phyloP scores from a whole-genome alignment of 1,284 basidiomycete genomes.

The Ganoderma lingzhi region DNA sequence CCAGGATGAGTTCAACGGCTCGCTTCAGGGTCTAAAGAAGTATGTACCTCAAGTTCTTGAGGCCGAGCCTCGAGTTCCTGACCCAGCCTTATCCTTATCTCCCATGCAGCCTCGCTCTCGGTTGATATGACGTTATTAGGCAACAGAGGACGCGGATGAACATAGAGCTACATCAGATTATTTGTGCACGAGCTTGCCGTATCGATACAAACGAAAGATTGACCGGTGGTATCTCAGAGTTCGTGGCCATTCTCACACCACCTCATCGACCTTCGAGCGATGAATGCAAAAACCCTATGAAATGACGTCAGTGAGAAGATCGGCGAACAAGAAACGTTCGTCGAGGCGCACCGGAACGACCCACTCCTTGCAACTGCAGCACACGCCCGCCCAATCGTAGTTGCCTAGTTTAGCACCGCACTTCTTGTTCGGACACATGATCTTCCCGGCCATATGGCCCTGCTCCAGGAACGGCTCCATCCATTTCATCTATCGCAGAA shows the following conservation, averaged over 20 bases:
- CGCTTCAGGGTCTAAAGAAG: conserved; percentile 44
- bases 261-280: conserved; percentile 90
- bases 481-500: conserved; percentile 81
- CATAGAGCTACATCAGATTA: conserved; percentile 12
- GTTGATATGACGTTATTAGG: conserved; percentile 1
- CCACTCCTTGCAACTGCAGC: conserved; percentile 93
- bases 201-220: conserved; percentile 7
- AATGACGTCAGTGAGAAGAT: not conserved
- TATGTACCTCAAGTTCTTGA: conserved; percentile 25
- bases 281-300: conserved; percentile 88
- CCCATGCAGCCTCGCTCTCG: conserved; percentile 16
- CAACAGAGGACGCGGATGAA: not conserved
- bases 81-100: not conserved
- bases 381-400: conserved; percentile 96
- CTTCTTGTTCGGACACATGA: conserved; percentile 90
- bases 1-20: conserved; percentile 62
- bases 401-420: conserved; percentile 93
- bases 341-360: conserved; percentile 77
- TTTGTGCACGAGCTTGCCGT: conserved; percentile 4
- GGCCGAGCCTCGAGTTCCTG: not conserved
- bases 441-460: conserved; percentile 87
- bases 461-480: conserved; percentile 85
- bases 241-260: conserved; percentile 47
- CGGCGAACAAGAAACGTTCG: not conserved
- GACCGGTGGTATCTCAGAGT: not conserved